phyloP scores from a whole-genome alignment of 2,329 filamentous ascomycete genomes.

The Xylariaceae sp. region DNA sequence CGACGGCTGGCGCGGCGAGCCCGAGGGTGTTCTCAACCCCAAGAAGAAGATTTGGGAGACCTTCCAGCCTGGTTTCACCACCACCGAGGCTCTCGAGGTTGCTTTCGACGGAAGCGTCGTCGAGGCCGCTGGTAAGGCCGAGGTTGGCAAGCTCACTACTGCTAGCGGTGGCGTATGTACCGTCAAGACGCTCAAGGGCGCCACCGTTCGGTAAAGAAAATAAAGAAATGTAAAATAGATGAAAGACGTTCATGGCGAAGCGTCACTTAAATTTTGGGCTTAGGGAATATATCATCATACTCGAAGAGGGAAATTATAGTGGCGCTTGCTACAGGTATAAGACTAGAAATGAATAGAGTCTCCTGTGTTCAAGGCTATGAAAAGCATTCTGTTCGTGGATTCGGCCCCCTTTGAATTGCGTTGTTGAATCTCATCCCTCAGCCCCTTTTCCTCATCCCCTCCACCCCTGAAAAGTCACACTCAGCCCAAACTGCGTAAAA shows the following conservation, averaged over 20 bases:
- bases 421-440: background rate
- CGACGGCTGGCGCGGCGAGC: constrained; percentile 89
- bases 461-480: background rate
- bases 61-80: constrained; percentile 94
- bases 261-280: no score
- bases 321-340: no score
- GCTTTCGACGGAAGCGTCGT: constrained; percentile 78
- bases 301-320: no score
- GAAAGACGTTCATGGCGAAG: no score
- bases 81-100: constrained; percentile 73
- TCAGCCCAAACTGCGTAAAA: background rate
- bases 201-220: constrained; percentile 66
- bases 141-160: constrained; percentile 64
- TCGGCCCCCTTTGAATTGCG: background rate
- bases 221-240: background rate
- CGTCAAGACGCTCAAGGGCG: constrained; percentile 74
- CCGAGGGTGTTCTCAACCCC: constrained; percentile 89
- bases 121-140: constrained; percentile 68
- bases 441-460: background rate
- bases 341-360: background rate
- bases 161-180: constrained; percentile 74
- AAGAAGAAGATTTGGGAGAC: constrained; percentile 99
- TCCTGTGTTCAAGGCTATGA: background rate
- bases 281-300: no score
- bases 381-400: background rate